Evolutionary conservation across 164 flowering plant species (phyloP).

Genomic region (Amborella trichopoda): DNA sequence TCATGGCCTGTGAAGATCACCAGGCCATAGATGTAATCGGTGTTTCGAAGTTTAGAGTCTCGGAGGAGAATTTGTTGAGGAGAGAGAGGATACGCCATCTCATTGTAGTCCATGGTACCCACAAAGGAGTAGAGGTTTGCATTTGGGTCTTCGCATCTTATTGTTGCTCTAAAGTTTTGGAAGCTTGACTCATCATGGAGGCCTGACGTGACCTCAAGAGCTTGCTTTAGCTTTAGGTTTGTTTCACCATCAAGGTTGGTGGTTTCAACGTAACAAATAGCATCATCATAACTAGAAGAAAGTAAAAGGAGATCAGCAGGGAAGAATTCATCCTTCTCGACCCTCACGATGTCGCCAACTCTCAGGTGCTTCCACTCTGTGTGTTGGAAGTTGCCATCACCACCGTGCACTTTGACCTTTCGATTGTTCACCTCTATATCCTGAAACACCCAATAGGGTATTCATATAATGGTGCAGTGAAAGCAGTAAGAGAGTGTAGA

Average conservation of each 20-base stretch:
- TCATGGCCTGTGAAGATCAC: constrained; percentile 90
- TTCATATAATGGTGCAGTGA: too few species aligned
- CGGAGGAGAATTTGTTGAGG: constrained; percentile 87
- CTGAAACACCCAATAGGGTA: too few species aligned
- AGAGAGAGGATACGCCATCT: constrained; percentile 43
- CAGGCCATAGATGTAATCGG: constrained; percentile 74
- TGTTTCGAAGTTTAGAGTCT: constrained; percentile 91
- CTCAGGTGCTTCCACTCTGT: constrained; percentile 69
- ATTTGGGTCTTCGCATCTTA: constrained; percentile 96
- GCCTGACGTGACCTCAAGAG: constrained; percentile 51
- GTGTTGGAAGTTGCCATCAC: constrained; percentile 43
- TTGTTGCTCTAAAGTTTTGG: constrained; percentile 44
- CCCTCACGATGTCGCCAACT: constrained; percentile 86
- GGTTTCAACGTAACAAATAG: constrained; percentile 88
- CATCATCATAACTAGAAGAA: constrained; percentile 84
- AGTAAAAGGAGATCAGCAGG: constrained; percentile 88
- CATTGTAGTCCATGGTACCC: constrained; percentile 66
- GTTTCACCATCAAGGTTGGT: constrained; percentile 99
- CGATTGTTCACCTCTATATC: constrained; percentile 81
- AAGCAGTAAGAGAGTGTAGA: too few species aligned
- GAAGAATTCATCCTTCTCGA: constrained; percentile 75
- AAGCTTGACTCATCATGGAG: constrained; percentile 43
- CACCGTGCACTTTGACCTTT: constrained; percentile 51
- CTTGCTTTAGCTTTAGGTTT: constrained; percentile 85
- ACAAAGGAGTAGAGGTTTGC: constrained; percentile 77